Conservation (phyloP, 495 filamentous ascomycete species). For the Antarctomyces pellizariae region DNA sequence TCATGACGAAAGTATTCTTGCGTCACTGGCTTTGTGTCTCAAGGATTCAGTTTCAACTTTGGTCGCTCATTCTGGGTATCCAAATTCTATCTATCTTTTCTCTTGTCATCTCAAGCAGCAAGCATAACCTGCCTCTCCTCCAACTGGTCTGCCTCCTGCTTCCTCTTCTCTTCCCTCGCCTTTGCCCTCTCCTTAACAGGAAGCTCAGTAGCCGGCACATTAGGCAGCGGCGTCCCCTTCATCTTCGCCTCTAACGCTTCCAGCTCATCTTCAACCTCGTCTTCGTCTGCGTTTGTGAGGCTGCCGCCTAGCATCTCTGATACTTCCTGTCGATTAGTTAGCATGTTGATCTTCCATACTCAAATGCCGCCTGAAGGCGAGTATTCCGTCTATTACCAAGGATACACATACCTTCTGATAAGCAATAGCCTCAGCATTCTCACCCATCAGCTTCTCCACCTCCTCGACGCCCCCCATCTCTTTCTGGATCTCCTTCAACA, state of each 20-base stretch:
- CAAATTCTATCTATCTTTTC: too few species aligned
- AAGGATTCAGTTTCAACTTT: too few species aligned
- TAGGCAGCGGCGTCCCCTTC: slow-evolving; percentile 15
- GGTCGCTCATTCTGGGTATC: too few species aligned
- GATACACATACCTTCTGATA: slow-evolving; percentile 49
- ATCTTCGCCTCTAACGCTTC: slow-evolving; percentile 54
- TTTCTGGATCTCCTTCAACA: slow-evolving; percentile 70
- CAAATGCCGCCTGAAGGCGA: background rate
- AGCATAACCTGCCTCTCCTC: slow-evolving; percentile 21
- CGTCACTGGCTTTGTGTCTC: too few species aligned
- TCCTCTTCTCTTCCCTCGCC: slow-evolving; percentile 15
- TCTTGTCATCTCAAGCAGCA: too few species aligned
- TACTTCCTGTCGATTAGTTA: slow-evolving; percentile 35
- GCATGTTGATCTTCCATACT: slow-evolving; percentile 5
- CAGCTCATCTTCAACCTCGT: slow-evolving; percentile 91
- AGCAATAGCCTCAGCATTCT: slow-evolving; percentile 65
- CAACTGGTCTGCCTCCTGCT: slow-evolving; percentile 11
- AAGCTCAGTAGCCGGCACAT: slow-evolving; percentile 25
- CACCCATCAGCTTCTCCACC: slow-evolving; percentile 83
- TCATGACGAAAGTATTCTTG: too few species aligned
- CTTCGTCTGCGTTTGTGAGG: slow-evolving; percentile 83
- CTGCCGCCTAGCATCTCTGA: slow-evolving; percentile 70
- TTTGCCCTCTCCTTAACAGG: slow-evolving; percentile 19
- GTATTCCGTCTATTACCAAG: background rate
- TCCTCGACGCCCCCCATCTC: slow-evolving; percentile 92